Evolutionary conservation across 768 basidiomycete species (phyloP).

Genomic region (Collybiopsis luxurians): DNA sequence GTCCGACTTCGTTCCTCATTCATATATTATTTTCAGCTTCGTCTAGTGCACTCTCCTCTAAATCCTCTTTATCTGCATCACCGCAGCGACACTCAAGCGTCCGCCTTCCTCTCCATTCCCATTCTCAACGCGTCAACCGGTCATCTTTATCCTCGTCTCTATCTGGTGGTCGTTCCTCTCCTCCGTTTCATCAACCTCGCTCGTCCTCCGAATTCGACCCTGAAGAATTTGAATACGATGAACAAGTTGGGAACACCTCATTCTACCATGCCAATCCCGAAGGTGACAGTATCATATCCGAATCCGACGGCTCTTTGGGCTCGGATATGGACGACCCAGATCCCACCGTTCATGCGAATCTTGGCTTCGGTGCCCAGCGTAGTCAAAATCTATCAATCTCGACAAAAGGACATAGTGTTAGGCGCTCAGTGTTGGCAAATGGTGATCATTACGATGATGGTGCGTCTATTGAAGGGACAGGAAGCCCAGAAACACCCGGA

Average conservation of each 20-base stretch:
- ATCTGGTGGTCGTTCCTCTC: background rate
- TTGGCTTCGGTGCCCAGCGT: background rate
- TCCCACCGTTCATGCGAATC: background rate
- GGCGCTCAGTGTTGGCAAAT: background rate
- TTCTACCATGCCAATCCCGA: background rate
- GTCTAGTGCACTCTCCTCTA: no score
- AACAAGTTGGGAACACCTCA: background rate
- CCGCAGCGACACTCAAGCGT: no score
- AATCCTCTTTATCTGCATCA: no score
- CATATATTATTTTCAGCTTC: no score
- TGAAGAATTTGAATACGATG: background rate
- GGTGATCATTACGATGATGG: background rate
- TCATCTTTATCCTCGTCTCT: no score
- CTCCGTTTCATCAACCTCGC: background rate
- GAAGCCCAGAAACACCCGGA: constrained; percentile 1
- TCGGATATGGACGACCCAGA: background rate
- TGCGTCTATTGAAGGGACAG: background rate
- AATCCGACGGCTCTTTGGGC: background rate
- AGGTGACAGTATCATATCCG: constrained; percentile 4
- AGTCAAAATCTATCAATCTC: no score
- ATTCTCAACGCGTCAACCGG: background rate
- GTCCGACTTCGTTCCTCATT: no score
- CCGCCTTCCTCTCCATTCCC: background rate
- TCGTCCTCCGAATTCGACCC: background rate
- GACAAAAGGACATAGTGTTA: no score